Evolutionary conservation across 1,284 basidiomycete species (phyloP), one percentile per base, ranked within the genome.

Genomic region (Athelia sp.): DNA sequence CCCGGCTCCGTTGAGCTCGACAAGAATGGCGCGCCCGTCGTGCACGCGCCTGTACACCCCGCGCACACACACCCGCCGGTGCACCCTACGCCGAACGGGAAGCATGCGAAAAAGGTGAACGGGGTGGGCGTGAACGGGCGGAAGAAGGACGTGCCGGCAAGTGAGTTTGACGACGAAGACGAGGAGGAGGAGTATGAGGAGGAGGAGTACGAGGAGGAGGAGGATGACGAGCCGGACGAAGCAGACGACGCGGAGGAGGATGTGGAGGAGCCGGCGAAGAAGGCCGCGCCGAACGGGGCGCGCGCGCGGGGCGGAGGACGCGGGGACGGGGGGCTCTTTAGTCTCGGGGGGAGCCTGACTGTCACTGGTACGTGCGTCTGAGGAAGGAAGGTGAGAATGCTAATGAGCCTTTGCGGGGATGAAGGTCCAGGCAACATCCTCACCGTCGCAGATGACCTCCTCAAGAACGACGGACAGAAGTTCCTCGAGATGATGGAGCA

Each of bases 401-500:
- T n/a, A n/a, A n/a, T n/a, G n/a, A n/a, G n/a, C n/a, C n/a, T n/a
- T n/a, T n/a, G n/a, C n/a, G n/a, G n/a, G n/a, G n/a, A n/a, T n/a
- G n/a, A 6, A 79, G 78, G 77, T 52, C 80, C 84, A 65, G 93
- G 91, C 56, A 87, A 95, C 63, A 98, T 99, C 62, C 78, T 99
- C 50, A 98, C 97, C n/a, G 96, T 99, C 46, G 96, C 96, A 46
- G 96, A 99, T 64, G 96, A 99, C 73, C 81, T 99, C 47, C 78
- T 98, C 59, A 97, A 97, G 76, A 98, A 98, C 63, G 95, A 99
- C 62, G 96, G 94, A 2, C 92, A 94, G 62, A 98, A 98, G 74
- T 98, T 99, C 75, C 74, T 99, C 61, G 95, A 99, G 74, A 99
- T 99, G 96, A 99, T 99, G 96, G 96, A 99, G 69, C 93, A 97